These are phyloP conservation scores for Fraxinus latifolia DNA, from an alignment of 305 asterid genomes.

Conservation along the genomic window DNA sequence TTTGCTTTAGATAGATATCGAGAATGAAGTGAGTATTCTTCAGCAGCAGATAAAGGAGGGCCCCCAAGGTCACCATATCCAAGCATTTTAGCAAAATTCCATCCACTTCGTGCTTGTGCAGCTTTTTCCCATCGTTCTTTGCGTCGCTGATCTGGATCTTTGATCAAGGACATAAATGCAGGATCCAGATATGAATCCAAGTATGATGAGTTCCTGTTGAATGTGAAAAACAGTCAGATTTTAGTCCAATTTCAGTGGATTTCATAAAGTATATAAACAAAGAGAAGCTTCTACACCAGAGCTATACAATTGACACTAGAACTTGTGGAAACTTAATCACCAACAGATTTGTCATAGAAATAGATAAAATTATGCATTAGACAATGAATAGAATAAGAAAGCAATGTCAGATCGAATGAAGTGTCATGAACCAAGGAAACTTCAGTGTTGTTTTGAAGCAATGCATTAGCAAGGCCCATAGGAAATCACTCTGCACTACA, in stretches of 20 bases:
- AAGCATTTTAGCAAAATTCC: constrained; percentile 64
- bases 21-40: constrained; percentile 93
- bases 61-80: constrained; percentile 95
- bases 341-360: not conserved
- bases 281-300: not conserved
- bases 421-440: not conserved
- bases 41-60: constrained; percentile 87
- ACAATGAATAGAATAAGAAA: not conserved
- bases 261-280: not conserved
- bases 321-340: not conserved
- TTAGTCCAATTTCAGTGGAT: not conserved
- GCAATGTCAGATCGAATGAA: not conserved
- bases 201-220: constrained; percentile 63
- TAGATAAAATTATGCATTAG: not conserved
- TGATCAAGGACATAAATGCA: constrained; percentile 91
- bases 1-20: constrained; percentile 94
- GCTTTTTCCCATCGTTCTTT: constrained; percentile 92
- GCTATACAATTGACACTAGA: constrained; percentile 2
- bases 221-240: constrained; percentile 20
- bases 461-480: not conserved
- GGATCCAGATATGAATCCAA: constrained; percentile 92
- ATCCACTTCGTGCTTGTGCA: constrained; percentile 73
- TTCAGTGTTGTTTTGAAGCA: not conserved
- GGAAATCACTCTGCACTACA: not conserved
- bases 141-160: constrained; percentile 92